phyloP scores from a whole-genome alignment of 768 basidiomycete genomes.

The Suillus plorans region DNA sequence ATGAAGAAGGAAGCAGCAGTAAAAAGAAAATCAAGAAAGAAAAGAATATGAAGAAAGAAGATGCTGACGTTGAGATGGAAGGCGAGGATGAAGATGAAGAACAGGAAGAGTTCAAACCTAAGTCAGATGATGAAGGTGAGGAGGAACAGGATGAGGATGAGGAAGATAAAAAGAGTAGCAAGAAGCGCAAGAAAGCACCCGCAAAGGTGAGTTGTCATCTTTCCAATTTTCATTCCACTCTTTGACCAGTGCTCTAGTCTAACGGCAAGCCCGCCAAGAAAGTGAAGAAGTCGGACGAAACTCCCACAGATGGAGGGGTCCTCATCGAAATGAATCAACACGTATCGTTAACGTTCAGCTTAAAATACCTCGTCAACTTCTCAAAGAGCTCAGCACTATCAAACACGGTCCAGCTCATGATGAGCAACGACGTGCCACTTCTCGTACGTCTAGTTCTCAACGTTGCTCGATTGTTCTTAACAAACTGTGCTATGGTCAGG shows the following conservation, averaged over 20 bases:
- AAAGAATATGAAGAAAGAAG: constrained; percentile 44
- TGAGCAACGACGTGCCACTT: constrained; percentile 91
- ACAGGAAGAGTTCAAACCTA: constrained; percentile 38
- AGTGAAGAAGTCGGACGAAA: constrained; percentile 57
- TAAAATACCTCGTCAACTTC: constrained; percentile 98
- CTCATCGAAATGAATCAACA: constrained; percentile 85
- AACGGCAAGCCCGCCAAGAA: constrained; percentile 51
- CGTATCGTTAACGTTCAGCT: constrained; percentile 89
- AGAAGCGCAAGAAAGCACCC: constrained; percentile 66
- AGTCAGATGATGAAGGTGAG: constrained; percentile 46
- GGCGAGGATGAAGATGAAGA: constrained; percentile 48
- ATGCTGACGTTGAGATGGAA: constrained; percentile 45
- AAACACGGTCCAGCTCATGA: constrained; percentile 74
- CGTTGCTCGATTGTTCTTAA: not conserved
- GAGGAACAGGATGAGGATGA: constrained; percentile 52
- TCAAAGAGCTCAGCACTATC: constrained; percentile 82
- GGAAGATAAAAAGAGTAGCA: constrained; percentile 49
- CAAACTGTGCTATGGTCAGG: constrained; percentile 40
- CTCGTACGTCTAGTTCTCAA: constrained; percentile 49
- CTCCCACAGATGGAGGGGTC: constrained; percentile 57
- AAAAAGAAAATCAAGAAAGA: constrained; percentile 34
- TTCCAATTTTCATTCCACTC: not conserved
- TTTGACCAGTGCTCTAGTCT: constrained; percentile 26
- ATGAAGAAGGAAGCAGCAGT: constrained; percentile 36
- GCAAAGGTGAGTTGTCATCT: constrained; percentile 42